Evolutionary conservation across 2,329 filamentous ascomycete species (phyloP), one percentile per base, ranked within the genome.

Genomic region (Magnaporthiopsis rhizophila): DNA sequence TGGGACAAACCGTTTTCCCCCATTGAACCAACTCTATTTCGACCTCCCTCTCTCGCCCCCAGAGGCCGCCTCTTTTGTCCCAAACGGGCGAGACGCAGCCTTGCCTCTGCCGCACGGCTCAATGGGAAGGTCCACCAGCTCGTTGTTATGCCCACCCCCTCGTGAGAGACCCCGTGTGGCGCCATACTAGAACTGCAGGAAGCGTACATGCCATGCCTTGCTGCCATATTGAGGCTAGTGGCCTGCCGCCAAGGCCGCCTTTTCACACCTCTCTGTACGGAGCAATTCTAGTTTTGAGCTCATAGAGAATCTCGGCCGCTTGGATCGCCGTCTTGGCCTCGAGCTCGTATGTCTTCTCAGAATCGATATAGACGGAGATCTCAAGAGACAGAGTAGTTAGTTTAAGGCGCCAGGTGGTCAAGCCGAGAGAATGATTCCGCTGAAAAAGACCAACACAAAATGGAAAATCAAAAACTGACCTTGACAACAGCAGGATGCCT

Each of bases 271-370:
- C 82, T 59, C 82, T 75, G 70, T 89, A 90, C 30, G 87, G 86
- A 45, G 86, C 84, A 63, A 91, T 87, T 36, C 89, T 89, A 75
- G 86, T 91, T 76, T 90, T 90, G 66, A 95, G 85, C 77, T 92
- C 90, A 65, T 79, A 81, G 34, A 94, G 90, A 72, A 95, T 91
- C 72, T 91, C 89, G n/a, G 84, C 80, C 58, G 91, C 90, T 75
- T 93, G 90, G 36, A 87, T 85, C 13, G 83, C 80, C 68, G 80
- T 89, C 68, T 83, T 85, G n/a, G 90, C 87, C 75, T 94, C 91
- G 73, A 95, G 95, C 68, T 95, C 91, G 75, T 95, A 95, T 66
- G 90, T 78, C 77, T 94, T 94, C 76, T 93, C 90, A 1, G 86
- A 85, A 61, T 88, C 86, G 73, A 87, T 89, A 74, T 89, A 93